A percentile compares a stretch with the other conserved stretches of the same genome.
Evolutionary conservation across 306 rosid species (phyloP).

Genomic region (Abrus precatorius): DNA sequence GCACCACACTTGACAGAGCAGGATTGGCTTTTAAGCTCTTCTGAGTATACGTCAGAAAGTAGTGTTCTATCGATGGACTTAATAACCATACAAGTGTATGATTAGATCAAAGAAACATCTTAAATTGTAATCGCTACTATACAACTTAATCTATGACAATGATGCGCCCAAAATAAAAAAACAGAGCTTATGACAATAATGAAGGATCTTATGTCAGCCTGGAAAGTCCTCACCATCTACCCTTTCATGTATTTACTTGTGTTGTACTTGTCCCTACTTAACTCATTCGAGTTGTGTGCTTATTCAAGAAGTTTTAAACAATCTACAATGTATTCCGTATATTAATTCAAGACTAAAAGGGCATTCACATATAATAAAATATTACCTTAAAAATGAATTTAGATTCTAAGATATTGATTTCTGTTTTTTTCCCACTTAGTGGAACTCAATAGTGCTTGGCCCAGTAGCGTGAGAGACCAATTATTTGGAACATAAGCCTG

Average conservation of each 20-base stretch:
- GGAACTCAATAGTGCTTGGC: background rate
- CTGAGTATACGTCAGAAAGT: background rate
- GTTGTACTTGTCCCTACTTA: conserved; percentile 41
- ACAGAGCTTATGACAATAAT: background rate
- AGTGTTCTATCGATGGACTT: background rate
- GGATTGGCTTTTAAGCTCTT: conserved; percentile 8
- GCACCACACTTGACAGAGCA: conserved; percentile 26
- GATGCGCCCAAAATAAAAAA: background rate
- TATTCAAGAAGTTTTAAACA: conserved; percentile 13
- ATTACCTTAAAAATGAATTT: background rate
- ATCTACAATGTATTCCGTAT: background rate
- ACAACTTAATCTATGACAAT: background rate
- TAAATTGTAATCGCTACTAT: background rate
- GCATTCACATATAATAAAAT: conserved; percentile 1
- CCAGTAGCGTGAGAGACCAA: conserved; percentile 22
- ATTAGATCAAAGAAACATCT: conserved; percentile 16
- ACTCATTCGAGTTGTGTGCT: conserved; percentile 8
- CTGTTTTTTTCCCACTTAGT: background rate
- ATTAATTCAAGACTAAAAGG: background rate
- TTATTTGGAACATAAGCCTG: conserved; percentile 41
- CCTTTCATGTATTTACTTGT: conserved; percentile 31
- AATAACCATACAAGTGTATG: conserved; percentile 2
- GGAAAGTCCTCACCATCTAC: conserved; percentile 34
- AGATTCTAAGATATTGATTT: conserved; percentile 25
- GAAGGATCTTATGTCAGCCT: conserved; percentile 44